Conservation (phyloP, 257 asterid genomes). For the Salvia rosmarinus region DNA sequence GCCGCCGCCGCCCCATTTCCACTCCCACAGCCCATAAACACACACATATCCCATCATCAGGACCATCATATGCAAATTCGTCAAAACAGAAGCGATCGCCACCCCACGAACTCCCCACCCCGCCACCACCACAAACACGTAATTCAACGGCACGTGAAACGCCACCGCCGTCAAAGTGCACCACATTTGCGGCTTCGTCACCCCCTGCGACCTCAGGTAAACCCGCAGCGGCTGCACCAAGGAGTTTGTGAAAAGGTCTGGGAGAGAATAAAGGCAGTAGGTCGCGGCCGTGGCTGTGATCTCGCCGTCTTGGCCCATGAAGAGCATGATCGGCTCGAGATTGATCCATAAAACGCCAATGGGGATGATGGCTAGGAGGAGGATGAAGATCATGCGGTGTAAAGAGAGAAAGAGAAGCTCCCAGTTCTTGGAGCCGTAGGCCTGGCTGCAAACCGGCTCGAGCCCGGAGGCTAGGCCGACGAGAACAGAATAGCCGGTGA, state of each 20-base stretch:
- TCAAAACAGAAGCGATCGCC: constrained; percentile 86
- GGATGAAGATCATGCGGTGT: constrained; percentile 72
- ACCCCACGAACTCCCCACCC: constrained; percentile 76
- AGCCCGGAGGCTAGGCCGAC: constrained; percentile 85
- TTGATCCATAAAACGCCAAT: constrained; percentile 72
- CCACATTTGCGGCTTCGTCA: constrained; percentile 90
- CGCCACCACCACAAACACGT: constrained; percentile 56
- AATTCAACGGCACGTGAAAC: constrained; percentile 80
- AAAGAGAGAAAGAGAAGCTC: constrained; percentile 62
- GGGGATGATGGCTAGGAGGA: constrained; percentile 64
- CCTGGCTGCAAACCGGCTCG: constrained; percentile 88
- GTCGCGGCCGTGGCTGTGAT: constrained; percentile 71
- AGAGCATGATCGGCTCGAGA: constrained; percentile 70
- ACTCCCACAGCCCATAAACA: constrained; percentile 73
- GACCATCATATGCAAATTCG: constrained; percentile 78
- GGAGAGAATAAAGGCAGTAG: constrained; percentile 70
- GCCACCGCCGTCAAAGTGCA: constrained; percentile 71
- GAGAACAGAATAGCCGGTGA: constrained; percentile 81
- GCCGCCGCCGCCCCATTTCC: constrained; percentile 60
- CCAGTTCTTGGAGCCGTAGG: constrained; percentile 68
- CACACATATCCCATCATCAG: constrained; percentile 73
- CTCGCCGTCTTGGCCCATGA: constrained; percentile 75
- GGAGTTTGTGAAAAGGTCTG: constrained; percentile 76
- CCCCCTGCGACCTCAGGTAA: constrained; percentile 83
- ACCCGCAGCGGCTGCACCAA: constrained; percentile 76